These are phyloP conservation scores for Seiridium unicorne DNA, from an alignment of 2,329 filamentous ascomycete genomes.

Conservation along the genomic window DNA sequence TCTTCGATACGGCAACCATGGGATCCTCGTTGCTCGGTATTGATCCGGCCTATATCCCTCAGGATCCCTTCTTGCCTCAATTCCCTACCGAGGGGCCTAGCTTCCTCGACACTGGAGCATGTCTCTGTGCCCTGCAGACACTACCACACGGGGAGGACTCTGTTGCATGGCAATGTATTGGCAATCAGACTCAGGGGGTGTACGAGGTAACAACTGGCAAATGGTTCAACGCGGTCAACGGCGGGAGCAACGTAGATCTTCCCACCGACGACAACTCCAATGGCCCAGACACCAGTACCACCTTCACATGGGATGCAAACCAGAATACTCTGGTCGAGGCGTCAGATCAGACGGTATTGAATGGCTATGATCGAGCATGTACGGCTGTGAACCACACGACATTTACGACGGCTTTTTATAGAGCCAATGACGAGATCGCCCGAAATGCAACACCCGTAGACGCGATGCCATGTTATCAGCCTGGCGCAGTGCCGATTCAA, in stretches of 20 bases:
- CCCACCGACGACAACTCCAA: slow-evolving; percentile 35
- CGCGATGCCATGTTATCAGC: slow-evolving; percentile 38
- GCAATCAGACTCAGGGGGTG: slow-evolving; percentile 39
- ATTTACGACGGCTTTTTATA: slow-evolving; percentile 41
- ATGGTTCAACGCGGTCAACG: slow-evolving; percentile 36
- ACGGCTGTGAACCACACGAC: slow-evolving; percentile 38
- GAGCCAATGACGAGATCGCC: slow-evolving; percentile 23
- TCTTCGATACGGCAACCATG: too few relatives aligned
- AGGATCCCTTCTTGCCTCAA: slow-evolving; percentile 34
- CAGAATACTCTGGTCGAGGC: slow-evolving; percentile 21
- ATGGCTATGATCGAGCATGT: slow-evolving; percentile 36
- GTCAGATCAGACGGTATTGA: slow-evolving; percentile 23
- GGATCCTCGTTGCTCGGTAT: background rate
- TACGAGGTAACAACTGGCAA: slow-evolving; percentile 36
- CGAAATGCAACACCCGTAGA: slow-evolving; percentile 28
- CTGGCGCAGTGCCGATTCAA: slow-evolving; percentile 36
- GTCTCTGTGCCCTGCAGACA: slow-evolving; percentile 26
- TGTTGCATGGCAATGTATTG: slow-evolving; percentile 41
- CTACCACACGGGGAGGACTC: background rate
- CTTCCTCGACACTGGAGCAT: slow-evolving; percentile 37
- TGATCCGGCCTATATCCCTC: slow-evolving; percentile 10
- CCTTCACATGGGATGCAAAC: slow-evolving; percentile 26
- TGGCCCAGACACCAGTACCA: slow-evolving; percentile 26
- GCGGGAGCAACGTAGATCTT: slow-evolving; percentile 18
- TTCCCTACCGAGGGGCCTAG: slow-evolving; percentile 25